Base-by-base conservation (phyloP, 2,329 filamentous ascomycete species). In the Zymoseptoria tritici region DNA sequence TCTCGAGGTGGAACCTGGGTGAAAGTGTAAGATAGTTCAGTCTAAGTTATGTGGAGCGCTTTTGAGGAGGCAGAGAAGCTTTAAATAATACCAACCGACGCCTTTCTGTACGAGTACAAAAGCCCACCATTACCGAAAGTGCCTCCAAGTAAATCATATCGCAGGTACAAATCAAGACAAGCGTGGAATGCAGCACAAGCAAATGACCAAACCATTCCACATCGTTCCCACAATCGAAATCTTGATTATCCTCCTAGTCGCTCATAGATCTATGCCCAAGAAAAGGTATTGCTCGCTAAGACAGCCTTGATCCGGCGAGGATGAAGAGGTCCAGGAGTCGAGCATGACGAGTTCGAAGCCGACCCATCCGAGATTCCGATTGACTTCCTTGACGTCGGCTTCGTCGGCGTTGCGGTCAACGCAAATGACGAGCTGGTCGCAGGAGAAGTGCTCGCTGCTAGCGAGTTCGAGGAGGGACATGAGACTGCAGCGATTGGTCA, bases 401-500 rank as follows among this genome's bases (percentile, higher is more conserved):
- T 84, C 81, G 63, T 87, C 84, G 63, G 88, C 84, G 52, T 80
- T 79, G 64, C 91, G 88, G 73, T 93, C 90, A 63, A 96, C 81
- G 75, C 90, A 92, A 68, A 91, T 85, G 64, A 95, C 85, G 63
- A 96, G 83, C 71, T 88, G 84, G 58, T 84, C 82, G 76, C 91
- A 96, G 68, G 81, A 84, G 72, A 96, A 83, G 59, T 75, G 73
- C 49, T 89, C 84, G 62, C 84, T 82, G 69, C 89, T 87, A 69
- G 90, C 90, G 61, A 97, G 83, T 78, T 96, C 92, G 68, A 96
- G 93, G 60, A 96, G 83, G 63, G 90, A 90, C 81, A 96, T 91
- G 56, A 97, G 83, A 71, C 89, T 92, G 68, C 53, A 13, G 9
- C 75, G 75, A 56, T 67, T 52, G 21, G 59, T 68, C 56, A 68